Conservation (phyloP, 176 grass and related monocot genomes). For the Rhynchospora breviuscula region DNA sequence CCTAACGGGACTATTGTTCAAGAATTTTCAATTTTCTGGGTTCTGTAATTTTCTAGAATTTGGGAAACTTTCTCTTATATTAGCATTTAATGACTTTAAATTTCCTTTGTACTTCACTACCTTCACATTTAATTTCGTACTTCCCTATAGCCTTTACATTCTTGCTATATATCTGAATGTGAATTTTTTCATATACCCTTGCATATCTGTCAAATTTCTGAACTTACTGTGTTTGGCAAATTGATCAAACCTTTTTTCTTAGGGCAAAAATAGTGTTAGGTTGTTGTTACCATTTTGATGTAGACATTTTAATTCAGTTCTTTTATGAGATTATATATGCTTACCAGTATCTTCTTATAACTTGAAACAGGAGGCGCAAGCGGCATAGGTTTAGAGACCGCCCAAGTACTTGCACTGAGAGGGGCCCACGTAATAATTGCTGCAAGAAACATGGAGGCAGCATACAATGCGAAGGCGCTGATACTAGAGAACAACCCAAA, state of each 20-base stretch:
- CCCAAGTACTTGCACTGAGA: conserved; percentile 74
- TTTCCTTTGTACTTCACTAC: neutral
- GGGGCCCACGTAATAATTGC: conserved; percentile 89
- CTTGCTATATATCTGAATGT: neutral
- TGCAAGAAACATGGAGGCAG: conserved; percentile 86
- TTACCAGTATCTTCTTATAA: neutral
- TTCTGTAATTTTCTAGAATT: neutral
- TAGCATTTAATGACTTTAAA: neutral
- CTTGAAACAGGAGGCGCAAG: conserved; percentile 57
- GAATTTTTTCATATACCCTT: neutral
- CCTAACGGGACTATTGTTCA: neutral
- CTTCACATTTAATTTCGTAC: neutral
- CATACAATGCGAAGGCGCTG: conserved; percentile 46
- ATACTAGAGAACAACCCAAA: conserved; percentile 43
- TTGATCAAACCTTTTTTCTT: neutral
- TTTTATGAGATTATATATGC: conserved; percentile 2
- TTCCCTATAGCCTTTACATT: neutral
- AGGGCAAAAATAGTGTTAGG: neutral
- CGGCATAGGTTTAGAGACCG: conserved; percentile 90
- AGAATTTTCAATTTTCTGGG: neutral
- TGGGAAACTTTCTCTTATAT: neutral
- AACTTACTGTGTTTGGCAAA: neutral
- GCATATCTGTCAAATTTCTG: neutral
- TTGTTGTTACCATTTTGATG: neutral
- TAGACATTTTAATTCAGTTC: neutral